Evolutionary conservation across 306 rosid genomes (phyloP), one percentile per base, ranked within the genome.

Genomic region (Cucurbita moschata): DNA sequence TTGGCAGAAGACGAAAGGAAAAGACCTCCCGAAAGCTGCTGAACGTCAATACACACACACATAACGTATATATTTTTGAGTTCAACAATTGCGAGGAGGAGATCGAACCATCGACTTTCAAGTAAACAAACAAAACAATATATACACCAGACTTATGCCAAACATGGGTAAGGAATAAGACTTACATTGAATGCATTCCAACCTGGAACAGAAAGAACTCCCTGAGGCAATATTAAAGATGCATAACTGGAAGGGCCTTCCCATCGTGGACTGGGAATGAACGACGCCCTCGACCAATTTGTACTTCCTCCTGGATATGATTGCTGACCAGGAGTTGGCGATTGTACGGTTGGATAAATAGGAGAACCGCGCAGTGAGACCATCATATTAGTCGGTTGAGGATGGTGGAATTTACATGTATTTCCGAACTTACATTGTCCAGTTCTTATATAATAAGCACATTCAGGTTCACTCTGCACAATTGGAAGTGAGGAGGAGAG

Each of bases 401-500:
- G 98, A 77, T 94, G 98, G 79, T 94, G 97, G 86, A 84, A 94
- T 86, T 94, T 94, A 86, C 98, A 94, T 46, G 96, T 90, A 85
- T 83, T 79, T 73, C 89, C 96, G 72, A 89, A 94, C 84, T 94
- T 90, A 88, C 98, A 93, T 77, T 87, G 94, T 68, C 98, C 98
- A 43, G 97, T 90, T 87, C 98, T 87, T 82, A 90, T 75, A 87
- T 93, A 93, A 86, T 93, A 93, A 38, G 96, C 81, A 81, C 98
- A 93, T 78, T 90, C 92, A 15, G 80, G 64, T 77, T 93, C 98
- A 79, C 81, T 85, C 98, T 93, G 88, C 86, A 79, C 8, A 54
- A 63, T 43, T 43, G 54, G 78, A 64, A 26, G 38, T 11, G 13
- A 30, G 79, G 37, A 59, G 77, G 75, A 10, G 71, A 64, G 49